Base-by-base conservation (phyloP, 768 basidiomycete species). In the Cyclocybe cylindracea region DNA sequence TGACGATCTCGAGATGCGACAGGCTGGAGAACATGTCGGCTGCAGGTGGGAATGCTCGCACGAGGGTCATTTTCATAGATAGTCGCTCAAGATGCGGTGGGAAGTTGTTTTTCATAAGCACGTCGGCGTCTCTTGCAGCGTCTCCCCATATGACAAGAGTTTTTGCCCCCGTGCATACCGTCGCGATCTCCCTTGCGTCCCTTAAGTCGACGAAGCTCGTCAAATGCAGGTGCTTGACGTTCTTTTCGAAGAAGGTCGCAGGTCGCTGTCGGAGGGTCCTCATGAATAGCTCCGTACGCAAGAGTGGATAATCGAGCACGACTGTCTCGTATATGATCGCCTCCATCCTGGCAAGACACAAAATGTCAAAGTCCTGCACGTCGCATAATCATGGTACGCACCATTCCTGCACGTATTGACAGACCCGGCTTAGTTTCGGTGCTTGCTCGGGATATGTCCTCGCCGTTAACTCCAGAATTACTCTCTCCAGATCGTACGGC, bases 391-490 rank as follows among this genome's bases (percentile, higher is more conserved):
- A 24, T 7, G 47, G 37, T 7, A 53, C 61, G 44, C 45, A 70
- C 67, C 61, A 67, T 58, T 48, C 40, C 41, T 62, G 64, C 3
- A 63, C 61, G 24, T 59, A 59, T 47, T 53, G 59, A 8, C 61
- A 63, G 10, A 71, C 56, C 29, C 62, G 49, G 4, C 64, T 61
- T 4, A 71, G 57, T 45, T 57, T 64, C 16, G 60, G 46, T 10
- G 68, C 70, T 11, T 42, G 48, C 10, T 57, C 59, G 3, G 63
- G 66, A 56, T 57, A 61, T 4, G 59, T 57, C 35, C 56, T 42
- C 3, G 68, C 67, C 0, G 68, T 51, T 9, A 69, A 51, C 51
- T 71, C 68, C n/a, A 71, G 65, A 31, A 73, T 71, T 4, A 68
- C 61, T 31, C 63, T 60, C 54, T 70, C 64, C 32, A 73, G 53